Conservation (phyloP, 805 yeast species). For the Scheffersomyces stipitis region DNA sequence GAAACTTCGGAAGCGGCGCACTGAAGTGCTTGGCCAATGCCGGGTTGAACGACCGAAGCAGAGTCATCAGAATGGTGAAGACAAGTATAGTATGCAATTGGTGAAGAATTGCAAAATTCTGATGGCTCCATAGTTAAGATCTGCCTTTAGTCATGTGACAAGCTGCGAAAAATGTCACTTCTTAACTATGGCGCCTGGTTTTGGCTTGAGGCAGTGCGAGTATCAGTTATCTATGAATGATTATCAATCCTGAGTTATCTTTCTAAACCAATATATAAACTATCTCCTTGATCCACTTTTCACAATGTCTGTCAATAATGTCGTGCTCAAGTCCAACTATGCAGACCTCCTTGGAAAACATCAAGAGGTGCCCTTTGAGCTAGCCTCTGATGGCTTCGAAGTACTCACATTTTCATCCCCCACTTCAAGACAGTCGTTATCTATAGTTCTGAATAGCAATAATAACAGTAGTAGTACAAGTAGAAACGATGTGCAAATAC, state of each 20-base stretch:
- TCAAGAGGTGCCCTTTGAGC: slow-evolving; percentile 17
- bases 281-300: no score
- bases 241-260: no score
- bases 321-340: slow-evolving; percentile 16
- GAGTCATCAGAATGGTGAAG: slow-evolving; percentile 12
- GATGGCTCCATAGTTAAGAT: no score
- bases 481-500: slow-evolving; percentile 9
- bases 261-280: no score
- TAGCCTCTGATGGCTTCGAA: slow-evolving; percentile 19
- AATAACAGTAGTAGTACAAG: background rate
- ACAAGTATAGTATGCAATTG: slow-evolving; percentile 19
- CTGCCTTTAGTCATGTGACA: no score
- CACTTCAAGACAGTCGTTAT: slow-evolving; percentile 28
- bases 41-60: slow-evolving; percentile 25
- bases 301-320: slow-evolving; percentile 33
- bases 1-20: slow-evolving; percentile 17
- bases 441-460: slow-evolving; percentile 19
- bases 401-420: slow-evolving; percentile 11
- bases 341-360: slow-evolving; percentile 3
- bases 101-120: slow-evolving; percentile 23
- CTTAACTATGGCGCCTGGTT: no score
- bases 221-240: no score
- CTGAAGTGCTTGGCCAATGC: slow-evolving; percentile 21
- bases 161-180: no score
- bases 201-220: no score